A percentile compares a stretch with the other conserved stretches of the same genome.
Evolutionary conservation across 176 grass and related monocot genomes (phyloP).

Genomic region (Sorghum bicolor): Sorghum_bicolor_NCBIv3 NC_012870.2:24608501-24609000

Average conservation of each 20-base stretch:
- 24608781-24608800: conserved; percentile 1
- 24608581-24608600: not conserved
- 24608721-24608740: conserved; percentile 86
- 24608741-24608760: conserved; percentile 59
- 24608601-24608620: conserved; percentile 12
- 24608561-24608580: not conserved
- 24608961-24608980: not conserved
- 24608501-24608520: not conserved
- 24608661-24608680: conserved; percentile 65
- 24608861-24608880: conserved; percentile 65
- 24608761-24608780: not conserved
- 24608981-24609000: conserved; percentile 8
- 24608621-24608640: conserved; percentile 50
- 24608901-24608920: conserved; percentile 21
- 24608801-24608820: conserved; percentile 49
- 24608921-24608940: not conserved
- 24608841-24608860: conserved; percentile 62
- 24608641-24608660: conserved; percentile 92
- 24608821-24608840: conserved; percentile 73
- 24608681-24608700: conserved; percentile 91
- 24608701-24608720: conserved; percentile 84
- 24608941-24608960: not conserved
- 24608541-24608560: not conserved
- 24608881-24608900: conserved; percentile 77
- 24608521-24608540: not conserved